A percentile compares a stretch with the other conserved stretches of the same genome.
These are phyloP conservation scores for Leersia perrieri DNA, from an alignment of 176 grass and related monocot genomes.

Conservation along the genomic window DNA sequence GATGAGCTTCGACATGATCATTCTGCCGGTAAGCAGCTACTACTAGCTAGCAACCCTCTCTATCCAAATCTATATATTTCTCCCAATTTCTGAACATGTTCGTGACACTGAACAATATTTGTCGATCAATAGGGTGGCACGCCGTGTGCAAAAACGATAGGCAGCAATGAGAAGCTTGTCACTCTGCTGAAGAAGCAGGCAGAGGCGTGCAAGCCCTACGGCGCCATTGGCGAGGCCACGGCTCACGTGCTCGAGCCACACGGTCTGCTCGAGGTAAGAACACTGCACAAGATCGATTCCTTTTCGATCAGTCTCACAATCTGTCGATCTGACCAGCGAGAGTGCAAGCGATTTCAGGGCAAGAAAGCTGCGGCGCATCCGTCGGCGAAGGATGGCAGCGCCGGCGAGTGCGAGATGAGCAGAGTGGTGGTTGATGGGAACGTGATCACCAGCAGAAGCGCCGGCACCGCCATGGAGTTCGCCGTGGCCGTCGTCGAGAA, in stretches of 20 bases:
- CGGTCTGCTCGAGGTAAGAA: constrained; percentile 44
- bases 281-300: not conserved
- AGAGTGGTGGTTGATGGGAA: constrained; percentile 60
- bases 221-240: constrained; percentile 52
- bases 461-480: constrained; percentile 66
- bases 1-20: constrained; percentile 44
- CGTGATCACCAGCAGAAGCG: constrained; percentile 52
- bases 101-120: not conserved
- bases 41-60: not conserved
- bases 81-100: not conserved
- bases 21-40: constrained; percentile 43
- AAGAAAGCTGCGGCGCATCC: constrained; percentile 51
- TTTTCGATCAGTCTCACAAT: not conserved
- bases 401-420: constrained; percentile 42
- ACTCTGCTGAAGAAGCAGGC: constrained; percentile 49
- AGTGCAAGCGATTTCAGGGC: constrained; percentile 26
- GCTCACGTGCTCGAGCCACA: constrained; percentile 59
- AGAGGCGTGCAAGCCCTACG: constrained; percentile 42
- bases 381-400: constrained; percentile 21
- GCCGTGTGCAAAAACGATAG: constrained; percentile 45
- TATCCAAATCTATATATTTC: not conserved
- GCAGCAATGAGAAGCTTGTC: constrained; percentile 35
- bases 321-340: not conserved
- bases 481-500: constrained; percentile 50
- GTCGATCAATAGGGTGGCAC: constrained; percentile 43